A percentile compares a stretch with the other conserved stretches of the same genome.
Conservation (phyloP, 768 basidiomycete genomes). For the Amanita jacksonii region DNA sequence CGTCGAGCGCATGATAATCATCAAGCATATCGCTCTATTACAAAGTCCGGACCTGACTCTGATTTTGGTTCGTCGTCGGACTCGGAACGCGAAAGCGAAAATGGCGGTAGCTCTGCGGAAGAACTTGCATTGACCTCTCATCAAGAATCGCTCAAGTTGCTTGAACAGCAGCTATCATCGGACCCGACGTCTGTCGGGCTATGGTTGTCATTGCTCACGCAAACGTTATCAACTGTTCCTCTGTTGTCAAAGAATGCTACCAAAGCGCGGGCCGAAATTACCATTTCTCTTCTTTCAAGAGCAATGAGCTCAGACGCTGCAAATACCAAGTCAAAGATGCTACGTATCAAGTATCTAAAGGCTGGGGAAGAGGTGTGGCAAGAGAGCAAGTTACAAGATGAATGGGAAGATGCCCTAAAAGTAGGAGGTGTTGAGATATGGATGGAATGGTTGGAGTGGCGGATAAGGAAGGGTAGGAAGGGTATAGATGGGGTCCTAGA, state of each 20-base stretch:
- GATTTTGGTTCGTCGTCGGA: slow-evolving; percentile 25
- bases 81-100: slow-evolving; percentile 21
- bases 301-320: slow-evolving; percentile 48
- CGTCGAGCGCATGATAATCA: slow-evolving; percentile 17
- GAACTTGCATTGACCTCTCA: slow-evolving; percentile 35
- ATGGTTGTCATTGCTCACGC: slow-evolving; percentile 59
- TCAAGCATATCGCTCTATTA: slow-evolving; percentile 44
- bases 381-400: slow-evolving; percentile 38
- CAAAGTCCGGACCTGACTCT: slow-evolving; percentile 14
- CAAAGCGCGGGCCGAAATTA: slow-evolving; percentile 61
- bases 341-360: slow-evolving; percentile 58
- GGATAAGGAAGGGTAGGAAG: slow-evolving; percentile 35
- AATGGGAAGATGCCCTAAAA: slow-evolving; percentile 64
- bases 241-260: slow-evolving; percentile 56
- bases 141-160: slow-evolving; percentile 45
- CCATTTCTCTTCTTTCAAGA: slow-evolving; percentile 55
- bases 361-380: slow-evolving; percentile 70
- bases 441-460: slow-evolving; percentile 79
- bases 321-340: slow-evolving; percentile 36
- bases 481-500: slow-evolving; percentile 46
- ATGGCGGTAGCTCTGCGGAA: slow-evolving; percentile 23
- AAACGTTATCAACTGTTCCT: slow-evolving; percentile 55
- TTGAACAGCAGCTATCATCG: slow-evolving; percentile 44
- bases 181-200: slow-evolving; percentile 43
- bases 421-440: slow-evolving; percentile 49